These are phyloP conservation scores for Dinochytrium kinnereticum DNA, from an alignment of 371 early-diverging fungal species.

Conservation along the genomic window DNA sequence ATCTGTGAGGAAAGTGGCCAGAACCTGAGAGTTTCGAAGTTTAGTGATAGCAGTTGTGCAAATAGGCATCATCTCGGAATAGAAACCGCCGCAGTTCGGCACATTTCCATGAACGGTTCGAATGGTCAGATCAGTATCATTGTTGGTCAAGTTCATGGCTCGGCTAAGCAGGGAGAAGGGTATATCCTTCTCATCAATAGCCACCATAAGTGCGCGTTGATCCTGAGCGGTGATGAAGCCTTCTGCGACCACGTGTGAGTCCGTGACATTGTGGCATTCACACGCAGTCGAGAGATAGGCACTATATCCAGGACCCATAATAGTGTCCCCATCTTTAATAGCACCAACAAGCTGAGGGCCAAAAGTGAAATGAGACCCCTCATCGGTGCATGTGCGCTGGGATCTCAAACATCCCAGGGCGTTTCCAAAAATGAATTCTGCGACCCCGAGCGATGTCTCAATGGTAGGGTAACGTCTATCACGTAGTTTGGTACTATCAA, in stretches of 20 bases:
- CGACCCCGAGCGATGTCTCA: conserved; percentile 29
- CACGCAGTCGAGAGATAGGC: conserved; percentile 30
- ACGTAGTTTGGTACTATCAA: background rate
- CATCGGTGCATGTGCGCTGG: conserved; percentile 12
- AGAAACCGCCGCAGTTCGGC: conserved; percentile 26
- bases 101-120: background rate
- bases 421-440: conserved; percentile 40
- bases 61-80: conserved; percentile 21
- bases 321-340: conserved; percentile 34
- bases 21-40: conserved; percentile 1
- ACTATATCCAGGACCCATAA: conserved; percentile 35
- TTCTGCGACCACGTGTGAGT: background rate
- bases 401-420: conserved; percentile 39
- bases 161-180: background rate
- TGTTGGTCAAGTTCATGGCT: background rate
- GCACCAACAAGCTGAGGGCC: conserved; percentile 41
- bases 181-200: background rate
- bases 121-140: background rate
- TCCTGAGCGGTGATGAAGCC: conserved; percentile 14
- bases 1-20: conserved; percentile 34
- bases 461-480: conserved; percentile 35
- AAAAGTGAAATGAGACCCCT: conserved; percentile 22
- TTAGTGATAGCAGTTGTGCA: conserved; percentile 27
- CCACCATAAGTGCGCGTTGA: background rate
- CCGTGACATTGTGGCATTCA: conserved; percentile 21